A percentile compares a stretch with the other conserved stretches of the same genome.
phyloP scores from a whole-genome alignment of 1,284 basidiomycete genomes.

The Apiotrichum domesticum region DNA sequence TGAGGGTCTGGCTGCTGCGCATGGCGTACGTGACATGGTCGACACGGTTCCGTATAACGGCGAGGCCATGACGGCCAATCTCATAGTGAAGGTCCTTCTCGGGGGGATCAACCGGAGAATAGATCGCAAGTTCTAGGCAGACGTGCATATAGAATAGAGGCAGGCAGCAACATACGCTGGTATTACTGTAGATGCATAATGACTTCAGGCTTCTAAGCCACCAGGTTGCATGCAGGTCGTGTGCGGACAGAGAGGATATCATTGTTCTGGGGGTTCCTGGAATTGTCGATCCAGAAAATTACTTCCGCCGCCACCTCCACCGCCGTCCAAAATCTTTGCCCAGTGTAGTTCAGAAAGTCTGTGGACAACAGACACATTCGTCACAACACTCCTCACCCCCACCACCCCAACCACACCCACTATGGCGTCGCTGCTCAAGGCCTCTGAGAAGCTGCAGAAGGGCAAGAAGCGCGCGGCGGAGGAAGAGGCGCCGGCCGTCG shows the following conservation, averaged over 20 bases:
- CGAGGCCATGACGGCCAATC: conserved; percentile 26
- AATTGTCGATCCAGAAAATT: too few relatives aligned
- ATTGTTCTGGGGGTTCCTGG: too few relatives aligned
- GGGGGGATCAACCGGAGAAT: conserved; percentile 40
- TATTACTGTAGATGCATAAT: too few relatives aligned
- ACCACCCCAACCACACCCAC: neutral
- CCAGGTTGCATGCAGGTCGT: too few relatives aligned
- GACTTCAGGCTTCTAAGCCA: too few relatives aligned
- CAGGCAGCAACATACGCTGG: too few relatives aligned
- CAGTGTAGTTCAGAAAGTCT: neutral
- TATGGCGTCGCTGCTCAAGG: conserved; percentile 20
- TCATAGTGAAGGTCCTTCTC: conserved; percentile 40
- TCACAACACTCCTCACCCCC: neutral
- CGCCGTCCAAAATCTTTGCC: conserved; percentile 1
- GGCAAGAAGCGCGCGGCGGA: conserved; percentile 19
- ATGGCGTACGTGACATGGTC: conserved; percentile 40
- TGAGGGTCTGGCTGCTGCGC: conserved; percentile 29
- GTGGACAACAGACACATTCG: neutral
- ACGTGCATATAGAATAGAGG: too few relatives aligned
- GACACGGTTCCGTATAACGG: conserved; percentile 41
- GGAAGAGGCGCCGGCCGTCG: conserved; percentile 9
- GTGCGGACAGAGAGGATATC: too few relatives aligned
- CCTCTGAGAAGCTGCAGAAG: conserved; percentile 11
- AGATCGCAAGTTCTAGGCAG: conserved; percentile 17
- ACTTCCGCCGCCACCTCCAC: neutral